Base-by-base conservation (phyloP, 2,329 filamentous ascomycete genomes). In the Fusarium devonianum region DNA sequence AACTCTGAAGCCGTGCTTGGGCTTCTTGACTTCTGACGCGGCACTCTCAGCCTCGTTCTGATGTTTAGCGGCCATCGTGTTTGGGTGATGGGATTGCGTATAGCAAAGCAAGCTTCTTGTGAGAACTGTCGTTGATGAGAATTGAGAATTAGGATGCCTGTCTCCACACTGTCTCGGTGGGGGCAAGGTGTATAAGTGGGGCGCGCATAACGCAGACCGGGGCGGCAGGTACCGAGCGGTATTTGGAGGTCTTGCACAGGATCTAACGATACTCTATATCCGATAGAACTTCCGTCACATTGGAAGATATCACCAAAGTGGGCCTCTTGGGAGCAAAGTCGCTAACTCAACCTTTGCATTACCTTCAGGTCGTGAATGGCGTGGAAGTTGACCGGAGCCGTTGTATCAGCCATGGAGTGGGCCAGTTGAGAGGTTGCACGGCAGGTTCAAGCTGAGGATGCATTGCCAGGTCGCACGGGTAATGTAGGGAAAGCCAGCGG, bases 1-100 rank as follows among this genome's bases (percentile, higher is more conserved):
- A 47, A 97, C 88, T 29, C 83, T 83, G 75, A 97, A 97, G 39
- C 90, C 91, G 62, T 89, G 87, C 59, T 76, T 77, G 48, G 73
- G 73, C 68, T 81, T 84, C 67, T 83, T 84, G 12, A 72, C 67
- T 7, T 70, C 73, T 29, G 72, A 60, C 34, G 66, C 67, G 12
- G 67, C 58, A 14, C 68, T 65, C 6, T 55, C 44, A n/a, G 66
- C 54, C 29, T 69, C 64, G 10, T 56, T 53, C n/a, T 61, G 50
- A n/a, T 63, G 63, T 62, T 72, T 71, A 11, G 68, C 60, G 29
- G 66, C 66, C 71, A 73, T 73, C 32, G 46, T 12, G 37, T 16
- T n/a, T n/a, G n/a, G n/a, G 11, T 29, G 32, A 14, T 22, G 12
- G 13, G 37, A 47, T 34, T n/a, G n/a, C n/a, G n/a, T n/a, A n/a